Base-by-base conservation (phyloP, 1,284 basidiomycete species). In the Pseudozyma flocculosa region DNA sequence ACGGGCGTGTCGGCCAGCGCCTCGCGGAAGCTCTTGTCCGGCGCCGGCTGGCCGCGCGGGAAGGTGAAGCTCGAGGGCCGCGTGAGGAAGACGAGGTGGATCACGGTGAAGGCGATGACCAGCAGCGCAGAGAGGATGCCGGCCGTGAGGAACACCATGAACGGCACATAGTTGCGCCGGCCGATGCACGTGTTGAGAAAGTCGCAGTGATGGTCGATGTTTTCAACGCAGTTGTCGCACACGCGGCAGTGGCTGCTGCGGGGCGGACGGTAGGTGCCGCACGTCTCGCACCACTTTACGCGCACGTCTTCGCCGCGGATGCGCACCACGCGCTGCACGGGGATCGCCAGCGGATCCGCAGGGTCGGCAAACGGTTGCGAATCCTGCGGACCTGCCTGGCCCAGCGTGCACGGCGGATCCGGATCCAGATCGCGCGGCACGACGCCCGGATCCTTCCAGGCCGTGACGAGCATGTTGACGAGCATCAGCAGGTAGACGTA, bases 161-260 rank as follows among this genome's bases (percentile, higher is more conserved):
- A 78, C 3, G 61, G 41, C n/a, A 70, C 55, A 47, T 78, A 78
- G 57, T 78, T 78, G 14, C 77, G 50, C 7, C 70, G 56, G 1
- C 75, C 77, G 26, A 78, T 73, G 43, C 77, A 78, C 18, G 66
- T 73, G 55, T 78, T 78, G 19, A 78, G 61, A 36, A 76, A 78
- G 23, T 70, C 74, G 51, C 77, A 78, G 46, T 78, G 77, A 53
- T 78, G 77, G 43, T 78, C 76, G 43, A 78, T 72, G 37, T 66
- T 66, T 24, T 78, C 74, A 9, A 78, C 72, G 48, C 77, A 78
- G 48, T 75, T 76, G 40, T 78, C 73, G 58, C 77, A 78, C 2
- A 73, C 59, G 11, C 77, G 52, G 44, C 77, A 78, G 44, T 78
- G 77, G 24, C 70, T 73, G 45, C 57, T 61, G 17, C 77, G 56